These are phyloP conservation scores for Plasmodium gonderi DNA, from an alignment of 169 alveolate genomes.

Conservation along the genomic window DNA sequence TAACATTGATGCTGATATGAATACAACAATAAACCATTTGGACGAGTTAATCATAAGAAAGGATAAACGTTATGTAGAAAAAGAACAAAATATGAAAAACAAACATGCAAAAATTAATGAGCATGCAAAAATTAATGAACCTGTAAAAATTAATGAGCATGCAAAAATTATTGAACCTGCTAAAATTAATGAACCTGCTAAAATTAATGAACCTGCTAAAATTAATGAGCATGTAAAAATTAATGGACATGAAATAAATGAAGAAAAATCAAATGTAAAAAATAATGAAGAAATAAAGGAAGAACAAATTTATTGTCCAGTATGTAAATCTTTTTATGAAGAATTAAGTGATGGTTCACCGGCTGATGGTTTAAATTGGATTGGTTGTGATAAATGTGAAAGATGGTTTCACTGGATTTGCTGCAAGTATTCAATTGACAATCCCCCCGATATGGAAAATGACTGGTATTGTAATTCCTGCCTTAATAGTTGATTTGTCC, in stretches of 20 bases:
- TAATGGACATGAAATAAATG: constrained; percentile 76
- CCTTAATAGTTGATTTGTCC: constrained; percentile 16
- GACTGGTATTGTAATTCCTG: constrained; percentile 68
- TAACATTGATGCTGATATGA: background rate
- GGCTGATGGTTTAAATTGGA: constrained; percentile 88
- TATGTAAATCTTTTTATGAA: constrained; percentile 82
- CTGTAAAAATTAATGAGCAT: constrained; percentile 73
- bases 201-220: constrained; percentile 65
- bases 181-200: constrained; percentile 75
- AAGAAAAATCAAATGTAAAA: constrained; percentile 77
- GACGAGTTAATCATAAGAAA: background rate
- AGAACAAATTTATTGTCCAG: constrained; percentile 84
- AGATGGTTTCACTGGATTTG: constrained; percentile 87
- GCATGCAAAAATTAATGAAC: constrained; percentile 78
- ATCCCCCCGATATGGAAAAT: constrained; percentile 71
- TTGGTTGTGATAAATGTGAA: constrained; percentile 87
- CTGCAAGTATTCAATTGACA: constrained; percentile 71
- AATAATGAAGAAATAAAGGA: constrained; percentile 75
- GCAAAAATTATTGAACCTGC: constrained; percentile 50
- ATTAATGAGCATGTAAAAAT: background rate
- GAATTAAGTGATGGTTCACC: constrained; percentile 86
- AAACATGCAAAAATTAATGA: constrained; percentile 25
- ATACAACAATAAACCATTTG: background rate
- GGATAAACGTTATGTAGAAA: background rate
- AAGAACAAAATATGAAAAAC: background rate